phyloP scores from a whole-genome alignment of 495 filamentous ascomycete species.

The Penicillium simplicissimum region DNA sequence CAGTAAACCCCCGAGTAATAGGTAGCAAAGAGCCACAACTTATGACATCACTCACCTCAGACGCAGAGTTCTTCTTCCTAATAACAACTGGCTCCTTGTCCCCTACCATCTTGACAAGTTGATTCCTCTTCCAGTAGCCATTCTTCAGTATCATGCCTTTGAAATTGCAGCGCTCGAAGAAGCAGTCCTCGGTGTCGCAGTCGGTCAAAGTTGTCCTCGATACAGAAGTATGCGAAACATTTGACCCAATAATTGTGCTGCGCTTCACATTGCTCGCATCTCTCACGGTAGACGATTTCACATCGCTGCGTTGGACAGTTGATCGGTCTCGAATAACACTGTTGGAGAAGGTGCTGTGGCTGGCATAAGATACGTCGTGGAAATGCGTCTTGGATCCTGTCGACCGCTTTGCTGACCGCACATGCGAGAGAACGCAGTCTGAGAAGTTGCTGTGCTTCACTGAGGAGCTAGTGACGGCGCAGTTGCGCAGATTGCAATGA shows the following conservation, averaged over 20 bases:
- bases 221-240: slow-evolving; percentile 20
- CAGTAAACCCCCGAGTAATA: background rate
- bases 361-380: slow-evolving; percentile 14
- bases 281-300: slow-evolving; percentile 21
- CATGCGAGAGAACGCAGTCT: slow-evolving; percentile 21
- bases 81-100: slow-evolving; percentile 22
- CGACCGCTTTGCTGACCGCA: slow-evolving; percentile 10
- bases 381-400: slow-evolving; percentile 19
- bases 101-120: slow-evolving; percentile 31
- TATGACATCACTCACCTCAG: slow-evolving; percentile 9
- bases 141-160: slow-evolving; percentile 35
- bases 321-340: slow-evolving; percentile 22
- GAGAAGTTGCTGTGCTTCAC: slow-evolving; percentile 18
- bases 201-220: slow-evolving; percentile 23
- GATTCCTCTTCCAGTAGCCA: slow-evolving; percentile 39
- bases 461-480: slow-evolving; percentile 20
- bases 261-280: slow-evolving; percentile 16
- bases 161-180: slow-evolving; percentile 30
- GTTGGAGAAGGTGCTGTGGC: slow-evolving; percentile 26
- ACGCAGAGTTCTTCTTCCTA: slow-evolving; percentile 2
- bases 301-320: slow-evolving; percentile 13
- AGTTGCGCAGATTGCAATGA: slow-evolving; percentile 25
- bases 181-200: slow-evolving; percentile 36
- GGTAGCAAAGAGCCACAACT: background rate
- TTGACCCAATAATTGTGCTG: slow-evolving; percentile 20